Conservation (phyloP, 176 grass and related monocot genomes). For the Themeda triandra region DNA sequence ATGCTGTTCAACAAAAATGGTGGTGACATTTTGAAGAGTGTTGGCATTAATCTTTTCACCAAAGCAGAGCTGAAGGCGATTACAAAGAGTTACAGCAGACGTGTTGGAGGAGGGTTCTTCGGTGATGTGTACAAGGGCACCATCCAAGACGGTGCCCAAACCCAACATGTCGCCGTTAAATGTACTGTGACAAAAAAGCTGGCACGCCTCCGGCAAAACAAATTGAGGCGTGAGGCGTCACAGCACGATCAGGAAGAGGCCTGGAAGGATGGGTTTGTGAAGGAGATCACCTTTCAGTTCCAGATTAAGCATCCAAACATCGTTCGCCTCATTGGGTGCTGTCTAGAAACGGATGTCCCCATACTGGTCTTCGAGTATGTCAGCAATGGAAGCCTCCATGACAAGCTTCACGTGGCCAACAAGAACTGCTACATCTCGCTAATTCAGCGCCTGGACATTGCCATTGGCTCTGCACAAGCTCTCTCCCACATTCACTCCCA, state of each 20-base stretch:
- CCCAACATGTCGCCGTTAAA: neutral
- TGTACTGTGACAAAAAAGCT: neutral
- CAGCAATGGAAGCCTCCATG: neutral
- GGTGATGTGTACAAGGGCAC: neutral
- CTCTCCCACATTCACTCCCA: neutral
- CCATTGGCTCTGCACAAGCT: neutral
- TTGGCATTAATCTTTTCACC: neutral
- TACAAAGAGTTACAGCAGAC: neutral
- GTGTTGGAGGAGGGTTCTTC: neutral
- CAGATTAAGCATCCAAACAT: neutral
- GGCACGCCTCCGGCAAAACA: neutral
- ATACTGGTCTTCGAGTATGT: neutral
- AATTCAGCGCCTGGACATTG: neutral
- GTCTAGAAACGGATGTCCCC: neutral
- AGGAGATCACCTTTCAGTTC: neutral
- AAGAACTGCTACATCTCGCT: neutral
- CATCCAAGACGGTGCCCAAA: neutral
- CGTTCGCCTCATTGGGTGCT: neutral
- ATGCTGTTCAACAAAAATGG: neutral
- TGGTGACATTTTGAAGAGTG: neutral
- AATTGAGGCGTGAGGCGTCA: too few relatives aligned
- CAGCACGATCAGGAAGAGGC: too few relatives aligned
- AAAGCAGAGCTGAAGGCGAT: neutral
- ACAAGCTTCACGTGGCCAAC: neutral
- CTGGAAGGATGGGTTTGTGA: neutral